Percentiles rank a stretch among this genome's conserved stretches.
These are phyloP conservation scores for Penicillium hesseltinei DNA, from an alignment of 2,329 filamentous ascomycete species.

Conservation along the genomic window DNA sequence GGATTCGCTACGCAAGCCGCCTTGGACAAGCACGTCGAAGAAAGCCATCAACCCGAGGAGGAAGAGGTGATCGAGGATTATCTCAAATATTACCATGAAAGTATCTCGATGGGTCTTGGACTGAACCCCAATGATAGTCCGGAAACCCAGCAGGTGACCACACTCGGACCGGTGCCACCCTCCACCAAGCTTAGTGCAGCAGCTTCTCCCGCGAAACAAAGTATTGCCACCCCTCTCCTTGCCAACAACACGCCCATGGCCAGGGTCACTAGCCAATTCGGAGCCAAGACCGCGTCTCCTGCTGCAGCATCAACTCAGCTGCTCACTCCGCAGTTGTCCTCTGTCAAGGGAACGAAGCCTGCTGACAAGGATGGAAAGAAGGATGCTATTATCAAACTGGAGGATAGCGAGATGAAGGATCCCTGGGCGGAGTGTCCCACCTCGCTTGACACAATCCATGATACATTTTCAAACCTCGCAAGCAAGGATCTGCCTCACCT, in stretches of 20 bases:
- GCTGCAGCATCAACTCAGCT: conserved; percentile 31
- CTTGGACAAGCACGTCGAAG: conserved; percentile 54
- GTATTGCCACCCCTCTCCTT: conserved; percentile 30
- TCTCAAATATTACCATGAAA: conserved; percentile 56
- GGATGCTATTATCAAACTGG: conserved; percentile 3
- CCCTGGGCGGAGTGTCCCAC: conserved; percentile 40
- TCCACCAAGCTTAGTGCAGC: conserved; percentile 20
- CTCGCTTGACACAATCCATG: conserved; percentile 38
- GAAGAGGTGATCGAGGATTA: conserved; percentile 50
- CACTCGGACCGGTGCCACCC: conserved; percentile 12
- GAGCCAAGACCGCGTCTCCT: conserved; percentile 35
- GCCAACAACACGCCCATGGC: conserved; percentile 34
- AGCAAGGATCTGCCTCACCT: conserved; percentile 29
- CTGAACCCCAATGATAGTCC: conserved; percentile 28
- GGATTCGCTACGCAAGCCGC: conserved; percentile 56
- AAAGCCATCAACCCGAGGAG: conserved; percentile 51
- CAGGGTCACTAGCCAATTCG: conserved; percentile 34
- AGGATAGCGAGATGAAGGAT: conserved; percentile 25
- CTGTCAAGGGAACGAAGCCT: conserved; percentile 28
- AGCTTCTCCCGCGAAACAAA: conserved; percentile 29
- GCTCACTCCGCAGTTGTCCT: conserved; percentile 29
- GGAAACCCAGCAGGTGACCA: conserved; percentile 17
- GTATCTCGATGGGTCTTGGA: conserved; percentile 52
- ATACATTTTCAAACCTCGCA: conserved; percentile 37
- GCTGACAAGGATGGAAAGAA: conserved; percentile 19